Conservation (phyloP, 2,329 filamentous ascomycete genomes). For the Orbilia quercus region DNA sequence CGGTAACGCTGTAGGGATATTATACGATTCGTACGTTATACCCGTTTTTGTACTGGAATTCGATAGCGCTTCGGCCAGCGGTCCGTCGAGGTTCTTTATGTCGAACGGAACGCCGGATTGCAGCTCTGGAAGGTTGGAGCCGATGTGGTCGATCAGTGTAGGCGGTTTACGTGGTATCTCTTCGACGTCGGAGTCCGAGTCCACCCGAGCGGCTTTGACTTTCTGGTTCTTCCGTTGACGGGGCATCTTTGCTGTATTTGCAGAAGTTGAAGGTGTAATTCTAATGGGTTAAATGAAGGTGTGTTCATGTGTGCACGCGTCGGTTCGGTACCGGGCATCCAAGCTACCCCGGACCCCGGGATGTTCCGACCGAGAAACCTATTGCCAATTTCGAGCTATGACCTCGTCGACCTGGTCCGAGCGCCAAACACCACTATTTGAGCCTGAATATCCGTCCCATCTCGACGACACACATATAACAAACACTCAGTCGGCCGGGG, state of each 20-base stretch:
- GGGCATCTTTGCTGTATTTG: constrained; percentile 13
- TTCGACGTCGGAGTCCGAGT: constrained; percentile 49
- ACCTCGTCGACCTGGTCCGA: constrained; percentile 26
- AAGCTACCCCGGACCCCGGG: constrained; percentile 43
- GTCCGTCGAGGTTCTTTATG: constrained; percentile 63
- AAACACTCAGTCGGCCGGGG: constrained; percentile 3
- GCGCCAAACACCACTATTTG: constrained; percentile 10
- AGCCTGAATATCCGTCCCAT: constrained; percentile 41
- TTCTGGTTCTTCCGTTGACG: constrained; percentile 52
- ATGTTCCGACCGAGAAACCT: constrained; percentile 1
- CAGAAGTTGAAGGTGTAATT: background rate
- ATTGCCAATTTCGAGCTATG: no score
- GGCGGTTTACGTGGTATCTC: constrained; percentile 71
- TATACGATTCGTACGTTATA: constrained; percentile 58
- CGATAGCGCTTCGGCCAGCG: constrained; percentile 66
- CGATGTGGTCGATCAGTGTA: constrained; percentile 77
- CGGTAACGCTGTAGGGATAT: constrained; percentile 38
- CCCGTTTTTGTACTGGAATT: constrained; percentile 61
- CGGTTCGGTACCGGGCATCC: no score
- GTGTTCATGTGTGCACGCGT: no score
- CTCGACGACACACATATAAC: constrained; percentile 14
- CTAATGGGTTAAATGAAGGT: background rate
- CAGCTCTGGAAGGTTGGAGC: constrained; percentile 66
- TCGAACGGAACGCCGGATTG: constrained; percentile 44
- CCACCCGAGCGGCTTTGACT: constrained; percentile 64